Evolutionary conservation across 225 moss, liverwort and hornwort genomes (phyloP).

Genomic region (Pleurozium schreberi): DNA sequence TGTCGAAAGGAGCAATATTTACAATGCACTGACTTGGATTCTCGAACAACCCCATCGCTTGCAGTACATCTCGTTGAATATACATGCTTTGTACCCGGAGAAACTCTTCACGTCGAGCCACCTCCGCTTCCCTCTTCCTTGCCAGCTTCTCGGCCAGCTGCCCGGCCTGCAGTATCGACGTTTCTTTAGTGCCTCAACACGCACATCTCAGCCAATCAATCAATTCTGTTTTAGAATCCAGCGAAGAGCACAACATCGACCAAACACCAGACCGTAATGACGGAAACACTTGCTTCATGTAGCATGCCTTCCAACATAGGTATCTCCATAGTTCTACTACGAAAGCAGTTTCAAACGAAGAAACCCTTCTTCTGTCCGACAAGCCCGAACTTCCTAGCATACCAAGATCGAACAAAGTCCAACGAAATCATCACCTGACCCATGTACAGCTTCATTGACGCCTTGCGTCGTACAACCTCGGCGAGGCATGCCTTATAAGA

Average conservation of each 20-base stretch:
- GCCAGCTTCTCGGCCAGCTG: constrained; percentile 95
- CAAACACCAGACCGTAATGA: not conserved
- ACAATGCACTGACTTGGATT: constrained; percentile 96
- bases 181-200: not conserved
- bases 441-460: constrained; percentile 92
- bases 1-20: constrained; percentile 91
- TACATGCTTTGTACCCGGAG: constrained; percentile 62
- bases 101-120: constrained; percentile 80
- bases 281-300: not conserved
- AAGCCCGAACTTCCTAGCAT: not conserved
- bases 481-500: constrained; percentile 95
- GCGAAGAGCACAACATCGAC: not conserved
- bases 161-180: constrained; percentile 49
- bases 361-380: not conserved
- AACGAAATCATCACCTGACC: constrained; percentile 45
- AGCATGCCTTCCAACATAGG: not conserved
- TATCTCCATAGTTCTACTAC: not conserved
- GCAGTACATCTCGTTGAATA: constrained; percentile 71
- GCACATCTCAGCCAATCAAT: not conserved
- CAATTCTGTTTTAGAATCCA: not conserved
- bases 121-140: constrained; percentile 86
- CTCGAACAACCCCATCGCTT: constrained; percentile 85
- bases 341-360: not conserved
- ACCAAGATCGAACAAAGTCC: not conserved
- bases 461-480: constrained; percentile 82